These are phyloP conservation scores for Moesziomyces antarcticus DNA, from an alignment of 1,284 basidiomycete species.

Conservation along the genomic window DNA sequence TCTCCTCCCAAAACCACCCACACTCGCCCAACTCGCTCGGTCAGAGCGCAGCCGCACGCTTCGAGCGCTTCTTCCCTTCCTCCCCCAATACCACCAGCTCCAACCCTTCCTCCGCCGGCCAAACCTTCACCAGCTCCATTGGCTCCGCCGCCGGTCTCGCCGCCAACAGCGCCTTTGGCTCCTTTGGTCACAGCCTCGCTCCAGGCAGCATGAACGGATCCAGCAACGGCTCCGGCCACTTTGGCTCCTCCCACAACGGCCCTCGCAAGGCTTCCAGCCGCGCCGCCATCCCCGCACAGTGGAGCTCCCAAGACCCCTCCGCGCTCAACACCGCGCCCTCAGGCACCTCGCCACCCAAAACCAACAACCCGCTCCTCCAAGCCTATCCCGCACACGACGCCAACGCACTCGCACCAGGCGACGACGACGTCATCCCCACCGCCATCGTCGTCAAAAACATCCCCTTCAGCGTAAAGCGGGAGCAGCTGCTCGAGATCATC, in stretches of 20 bases:
- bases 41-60: conserved; percentile 58
- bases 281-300: conserved; percentile 49
- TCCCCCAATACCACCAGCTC: conserved; percentile 31
- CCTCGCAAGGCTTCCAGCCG: conserved; percentile 29
- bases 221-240: conserved; percentile 35
- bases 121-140: conserved; percentile 37
- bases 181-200: conserved; percentile 50
- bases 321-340: conserved; percentile 26
- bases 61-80: conserved; percentile 61
- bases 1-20: conserved; percentile 8
- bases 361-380: conserved; percentile 6
- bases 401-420: conserved; percentile 60
- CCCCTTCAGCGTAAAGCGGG: conserved; percentile 95
- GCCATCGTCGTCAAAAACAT: conserved; percentile 99
- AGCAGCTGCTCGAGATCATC: conserved; percentile 95
- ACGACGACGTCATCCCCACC: conserved; percentile 97
- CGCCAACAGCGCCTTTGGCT: conserved; percentile 49
- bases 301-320: conserved; percentile 34
- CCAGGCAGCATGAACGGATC: conserved; percentile 34
- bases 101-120: conserved; percentile 34
- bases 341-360: conserved; percentile 36
- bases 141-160: conserved; percentile 40
- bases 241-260: conserved; percentile 35
- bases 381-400: conserved; percentile 10
- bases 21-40: conserved; percentile 19